Percentiles rank a stretch among this genome's conserved stretches.
Evolutionary conservation across 139 green algal species (phyloP).

Genomic region (Chlamydomonas sphaeroides): DNA sequence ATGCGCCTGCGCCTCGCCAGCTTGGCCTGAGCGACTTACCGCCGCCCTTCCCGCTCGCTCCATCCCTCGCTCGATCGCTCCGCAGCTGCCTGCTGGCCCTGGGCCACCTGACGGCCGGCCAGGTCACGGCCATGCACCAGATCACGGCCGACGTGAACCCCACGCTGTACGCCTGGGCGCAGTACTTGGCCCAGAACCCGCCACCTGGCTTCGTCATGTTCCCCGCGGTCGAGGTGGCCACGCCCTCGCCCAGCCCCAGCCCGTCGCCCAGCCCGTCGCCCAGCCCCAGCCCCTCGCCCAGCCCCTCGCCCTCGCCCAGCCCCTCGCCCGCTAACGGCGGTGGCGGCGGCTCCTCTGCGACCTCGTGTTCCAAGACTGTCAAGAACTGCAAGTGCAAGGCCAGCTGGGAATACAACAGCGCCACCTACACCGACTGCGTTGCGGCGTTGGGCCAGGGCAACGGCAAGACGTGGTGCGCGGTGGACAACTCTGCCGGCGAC

Average conservation of each 20-base stretch:
- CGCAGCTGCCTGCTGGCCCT: slow-evolving; percentile 3
- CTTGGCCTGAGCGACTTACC: no score
- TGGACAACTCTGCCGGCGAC: background rate
- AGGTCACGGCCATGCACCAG: slow-evolving; percentile 4
- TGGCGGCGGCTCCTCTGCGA: no score
- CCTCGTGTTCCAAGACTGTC: background rate
- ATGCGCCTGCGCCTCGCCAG: no score
- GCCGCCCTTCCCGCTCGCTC: background rate
- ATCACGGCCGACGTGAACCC: slow-evolving; percentile 19
- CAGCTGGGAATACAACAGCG: background rate
- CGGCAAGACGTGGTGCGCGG: background rate
- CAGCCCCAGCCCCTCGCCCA: background rate
- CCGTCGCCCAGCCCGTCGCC: background rate
- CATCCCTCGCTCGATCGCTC: background rate
- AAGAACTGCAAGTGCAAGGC: background rate
- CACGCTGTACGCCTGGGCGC: background rate
- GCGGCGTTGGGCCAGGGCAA: no score
- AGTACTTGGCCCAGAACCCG: background rate
- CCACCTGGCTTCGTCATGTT: background rate
- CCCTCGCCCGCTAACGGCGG: background rate
- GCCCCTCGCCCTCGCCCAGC: background rate
- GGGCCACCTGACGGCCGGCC: slow-evolving; percentile 10
- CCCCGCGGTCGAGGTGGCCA: background rate
- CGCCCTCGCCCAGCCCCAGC: background rate
- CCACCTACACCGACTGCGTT: background rate